These are phyloP conservation scores for Colletotrichum liaoningense DNA, from an alignment of 2,329 filamentous ascomycete species.

Conservation along the genomic window DNA sequence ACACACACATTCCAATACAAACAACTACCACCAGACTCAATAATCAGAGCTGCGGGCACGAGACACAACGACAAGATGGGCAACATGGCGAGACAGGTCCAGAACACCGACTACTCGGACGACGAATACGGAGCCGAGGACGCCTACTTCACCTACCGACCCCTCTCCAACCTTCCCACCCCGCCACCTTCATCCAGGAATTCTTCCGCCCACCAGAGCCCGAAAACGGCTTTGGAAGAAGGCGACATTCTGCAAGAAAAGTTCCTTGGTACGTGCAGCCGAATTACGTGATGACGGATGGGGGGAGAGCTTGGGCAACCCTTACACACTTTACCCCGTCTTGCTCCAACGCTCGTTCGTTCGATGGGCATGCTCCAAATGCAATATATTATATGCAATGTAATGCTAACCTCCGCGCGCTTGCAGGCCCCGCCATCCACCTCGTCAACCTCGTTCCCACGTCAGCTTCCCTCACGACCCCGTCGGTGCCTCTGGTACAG, in stretches of 20 bases:
- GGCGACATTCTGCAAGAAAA: conserved; percentile 54
- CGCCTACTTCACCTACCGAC: conserved; percentile 73
- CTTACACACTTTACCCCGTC: not conserved
- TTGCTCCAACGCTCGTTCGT: not conserved
- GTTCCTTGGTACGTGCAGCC: conserved; percentile 49
- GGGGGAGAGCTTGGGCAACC: not conserved
- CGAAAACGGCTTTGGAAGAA: conserved; percentile 55
- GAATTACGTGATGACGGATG: conserved; percentile 15
- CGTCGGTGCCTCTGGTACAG: conserved; percentile 70
- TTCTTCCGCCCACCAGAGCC: conserved; percentile 56
- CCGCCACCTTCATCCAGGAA: conserved; percentile 68
- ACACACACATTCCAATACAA: conserved; percentile 1
- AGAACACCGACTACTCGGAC: conserved; percentile 43
- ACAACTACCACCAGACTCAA: not conserved
- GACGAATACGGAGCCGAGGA: conserved; percentile 63
- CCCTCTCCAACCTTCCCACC: conserved; percentile 75
- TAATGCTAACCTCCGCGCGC: conserved; percentile 31
- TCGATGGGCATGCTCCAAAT: conserved; percentile 39
- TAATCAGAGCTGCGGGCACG: not conserved
- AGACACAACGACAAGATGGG: conserved; percentile 29
- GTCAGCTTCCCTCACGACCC: conserved; percentile 68
- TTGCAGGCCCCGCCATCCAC: conserved; percentile 71
- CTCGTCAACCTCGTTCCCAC: conserved; percentile 75
- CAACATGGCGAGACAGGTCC: conserved; percentile 33
- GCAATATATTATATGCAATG: conserved; percentile 30